A percentile compares a stretch with the other conserved stretches of the same genome.
Evolutionary conservation across 441 rosid genomes (phyloP).

Genomic region (Eruca vesicaria): DNA sequence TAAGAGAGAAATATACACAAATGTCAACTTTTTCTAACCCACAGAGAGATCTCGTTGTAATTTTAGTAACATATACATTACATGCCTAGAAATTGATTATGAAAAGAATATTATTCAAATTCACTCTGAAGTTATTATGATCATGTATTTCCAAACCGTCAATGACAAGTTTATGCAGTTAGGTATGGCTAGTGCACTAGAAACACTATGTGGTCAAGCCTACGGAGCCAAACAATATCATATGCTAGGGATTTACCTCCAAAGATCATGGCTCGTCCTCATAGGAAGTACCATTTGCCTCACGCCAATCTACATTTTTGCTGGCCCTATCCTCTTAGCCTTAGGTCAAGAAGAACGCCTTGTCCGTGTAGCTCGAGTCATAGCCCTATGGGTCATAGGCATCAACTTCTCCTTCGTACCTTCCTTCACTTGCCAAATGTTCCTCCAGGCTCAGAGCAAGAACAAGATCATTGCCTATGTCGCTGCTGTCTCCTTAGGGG

Average conservation of each 20-base stretch:
- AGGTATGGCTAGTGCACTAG: constrained; percentile 83
- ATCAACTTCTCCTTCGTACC: constrained; percentile 44
- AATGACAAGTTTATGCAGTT: constrained; percentile 45
- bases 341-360: constrained; percentile 61
- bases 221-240: constrained; percentile 75
- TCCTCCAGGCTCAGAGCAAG: constrained; percentile 82
- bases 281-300: constrained; percentile 37
- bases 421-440: constrained; percentile 78
- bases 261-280: constrained; percentile 75
- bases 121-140: neutral
- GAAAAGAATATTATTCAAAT: neutral
- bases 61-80: neutral
- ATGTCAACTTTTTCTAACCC: neutral
- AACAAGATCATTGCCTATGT: constrained; percentile 64
- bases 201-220: constrained; percentile 87
- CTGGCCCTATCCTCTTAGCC: constrained; percentile 45
- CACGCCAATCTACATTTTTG: constrained; percentile 55
- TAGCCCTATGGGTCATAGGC: constrained; percentile 40
- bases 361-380: constrained; percentile 29
- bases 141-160: neutral
- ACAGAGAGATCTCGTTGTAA: neutral
- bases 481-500: constrained; percentile 45
- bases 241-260: constrained; percentile 82
- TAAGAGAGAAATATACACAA: neutral
- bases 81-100: neutral